Conservation (phyloP, 2,329 filamentous ascomycete genomes). For the Sporothrix schenckii region DNA sequence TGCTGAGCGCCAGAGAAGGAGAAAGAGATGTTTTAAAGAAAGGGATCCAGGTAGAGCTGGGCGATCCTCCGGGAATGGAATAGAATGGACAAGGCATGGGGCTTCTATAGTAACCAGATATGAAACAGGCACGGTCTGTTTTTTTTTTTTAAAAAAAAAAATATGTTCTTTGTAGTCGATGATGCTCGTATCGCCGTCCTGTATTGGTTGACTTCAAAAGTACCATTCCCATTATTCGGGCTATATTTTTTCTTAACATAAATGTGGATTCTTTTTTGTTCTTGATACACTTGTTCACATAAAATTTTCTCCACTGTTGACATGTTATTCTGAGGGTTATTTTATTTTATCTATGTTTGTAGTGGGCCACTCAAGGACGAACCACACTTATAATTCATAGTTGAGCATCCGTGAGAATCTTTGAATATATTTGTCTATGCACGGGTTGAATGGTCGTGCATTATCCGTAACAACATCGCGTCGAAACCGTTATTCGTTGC, state of each 20-base stretch:
- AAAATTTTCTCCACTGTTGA: not conserved
- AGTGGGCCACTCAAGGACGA: too few relatives aligned
- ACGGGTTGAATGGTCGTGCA: too few relatives aligned
- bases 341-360: not conserved
- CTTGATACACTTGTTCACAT: too few relatives aligned
- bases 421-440: not conserved
- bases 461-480: too few relatives aligned
- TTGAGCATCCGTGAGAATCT: not conserved
- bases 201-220: not conserved
- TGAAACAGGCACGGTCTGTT: not conserved
- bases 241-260: too few relatives aligned
- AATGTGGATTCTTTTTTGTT: too few relatives aligned
- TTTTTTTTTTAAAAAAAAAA: not conserved
- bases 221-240: too few relatives aligned
- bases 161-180: not conserved
- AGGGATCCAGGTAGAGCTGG: not conserved
- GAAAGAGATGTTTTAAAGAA: not conserved
- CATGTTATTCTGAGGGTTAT: too few relatives aligned
- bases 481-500: not conserved
- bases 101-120: not conserved
- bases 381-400: conserved; percentile 4
- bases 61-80: not conserved
- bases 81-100: not conserved
- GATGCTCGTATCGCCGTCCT: not conserved
- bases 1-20: not conserved